phyloP scores from a whole-genome alignment of 1,139 yeast genomes.

The Taphrina pruni region DNA sequence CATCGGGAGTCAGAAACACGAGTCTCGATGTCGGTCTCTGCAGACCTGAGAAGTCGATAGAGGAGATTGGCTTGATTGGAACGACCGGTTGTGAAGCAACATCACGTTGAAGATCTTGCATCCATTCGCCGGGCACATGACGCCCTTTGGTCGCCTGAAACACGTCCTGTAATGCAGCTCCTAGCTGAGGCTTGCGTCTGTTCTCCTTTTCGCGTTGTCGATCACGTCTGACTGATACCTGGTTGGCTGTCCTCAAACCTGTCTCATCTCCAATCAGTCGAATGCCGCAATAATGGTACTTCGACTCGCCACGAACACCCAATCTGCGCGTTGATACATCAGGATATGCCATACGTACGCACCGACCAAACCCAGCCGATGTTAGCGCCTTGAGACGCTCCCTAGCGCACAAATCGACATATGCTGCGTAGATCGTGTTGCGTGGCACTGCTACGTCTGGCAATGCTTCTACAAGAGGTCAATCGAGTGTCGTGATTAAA shows the following conservation, averaged over 20 bases:
- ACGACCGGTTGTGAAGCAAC: constrained; percentile 4
- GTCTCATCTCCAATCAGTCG: constrained; percentile 62
- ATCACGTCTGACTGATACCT: constrained; percentile 31
- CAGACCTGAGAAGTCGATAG: constrained; percentile 31
- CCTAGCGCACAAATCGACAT: constrained; percentile 74
- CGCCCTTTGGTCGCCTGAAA: constrained; percentile 27
- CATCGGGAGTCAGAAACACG: constrained; percentile 40
- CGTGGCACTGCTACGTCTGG: constrained; percentile 80
- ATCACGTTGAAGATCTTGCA: constrained; percentile 25
- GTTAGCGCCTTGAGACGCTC: constrained; percentile 71
- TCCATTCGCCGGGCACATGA: constrained; percentile 20
- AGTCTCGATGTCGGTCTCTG: constrained; percentile 27
- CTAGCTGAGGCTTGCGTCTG: constrained; percentile 20
- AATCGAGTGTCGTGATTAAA: neutral
- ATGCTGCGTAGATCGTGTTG: constrained; percentile 78
- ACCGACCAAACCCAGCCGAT: constrained; percentile 87
- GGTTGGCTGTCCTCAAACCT: constrained; percentile 37
- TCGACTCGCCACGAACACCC: constrained; percentile 87
- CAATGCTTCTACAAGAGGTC: constrained; percentile 22
- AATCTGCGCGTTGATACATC: constrained; percentile 77
- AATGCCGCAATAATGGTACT: constrained; percentile 90
- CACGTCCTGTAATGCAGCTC: constrained; percentile 22
- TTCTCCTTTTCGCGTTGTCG: constrained; percentile 24
- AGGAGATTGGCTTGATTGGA: constrained; percentile 28
- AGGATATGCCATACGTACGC: constrained; percentile 77